phyloP scores from a whole-genome alignment of 768 basidiomycete species.

The Serendipita vermifera region DNA sequence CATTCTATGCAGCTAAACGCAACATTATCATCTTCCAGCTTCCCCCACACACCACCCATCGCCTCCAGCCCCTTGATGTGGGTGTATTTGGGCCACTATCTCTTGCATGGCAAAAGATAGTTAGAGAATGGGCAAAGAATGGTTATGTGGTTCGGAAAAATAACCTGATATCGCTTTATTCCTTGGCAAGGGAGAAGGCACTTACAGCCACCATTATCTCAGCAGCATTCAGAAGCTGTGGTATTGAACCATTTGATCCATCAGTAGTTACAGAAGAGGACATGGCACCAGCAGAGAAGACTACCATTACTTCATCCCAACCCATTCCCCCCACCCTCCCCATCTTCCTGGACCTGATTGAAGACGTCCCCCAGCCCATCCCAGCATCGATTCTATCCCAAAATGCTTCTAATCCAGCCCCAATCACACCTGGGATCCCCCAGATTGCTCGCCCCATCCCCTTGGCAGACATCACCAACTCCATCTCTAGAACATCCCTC shows the following conservation, averaged over 20 bases:
- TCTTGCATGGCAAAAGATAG: conserved; percentile 20
- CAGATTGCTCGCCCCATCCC: not conserved
- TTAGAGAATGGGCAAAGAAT: not conserved
- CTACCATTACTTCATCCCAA: not conserved
- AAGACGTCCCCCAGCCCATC: not conserved
- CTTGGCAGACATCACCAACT: not conserved
- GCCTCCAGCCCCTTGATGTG: conserved; percentile 33
- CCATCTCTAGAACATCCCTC: too few relatives aligned
- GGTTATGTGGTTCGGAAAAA: not conserved
- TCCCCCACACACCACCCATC: conserved; percentile 32
- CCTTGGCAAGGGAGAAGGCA: not conserved
- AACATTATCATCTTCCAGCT: conserved; percentile 26
- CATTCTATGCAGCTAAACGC: conserved; percentile 21
- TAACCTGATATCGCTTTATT: not conserved
- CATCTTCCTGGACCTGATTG: not conserved
- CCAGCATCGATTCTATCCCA: not conserved
- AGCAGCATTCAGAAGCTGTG: not conserved
- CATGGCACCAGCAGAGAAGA: not conserved
- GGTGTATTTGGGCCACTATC: conserved; percentile 27
- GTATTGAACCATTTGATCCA: not conserved
- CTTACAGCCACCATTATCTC: not conserved
- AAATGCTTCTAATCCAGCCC: not conserved
- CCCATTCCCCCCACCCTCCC: not conserved
- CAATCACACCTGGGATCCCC: not conserved
- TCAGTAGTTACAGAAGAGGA: not conserved